Base-by-base conservation (phyloP, 768 basidiomycete genomes). In the Podaxis rugospora region DNA sequence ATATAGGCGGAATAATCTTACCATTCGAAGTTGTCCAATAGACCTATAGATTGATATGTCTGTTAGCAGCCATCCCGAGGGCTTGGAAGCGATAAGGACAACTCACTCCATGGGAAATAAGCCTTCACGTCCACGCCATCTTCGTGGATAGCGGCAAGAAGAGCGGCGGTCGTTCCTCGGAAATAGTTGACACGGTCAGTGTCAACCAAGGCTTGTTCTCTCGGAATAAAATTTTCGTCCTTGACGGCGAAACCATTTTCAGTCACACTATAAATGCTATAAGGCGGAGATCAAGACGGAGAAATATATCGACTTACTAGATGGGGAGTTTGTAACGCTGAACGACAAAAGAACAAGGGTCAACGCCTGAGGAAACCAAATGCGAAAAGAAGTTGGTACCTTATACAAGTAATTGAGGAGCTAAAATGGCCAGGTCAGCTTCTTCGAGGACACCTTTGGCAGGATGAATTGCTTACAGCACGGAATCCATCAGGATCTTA, bases 11-110 rank as follows among this genome's bases (percentile, higher is more conserved):
- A 52, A 11, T 23, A 23, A n/a, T 50, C 68, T 36, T 64, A 78
- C 84, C 88, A 88, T 72, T 89, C 87, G 63, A 89, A 87, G 71
- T 88, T 88, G 67, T 88, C 87, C 47, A 89, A 69, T 67, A 89
- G 77, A 74, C 84, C 84, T 85, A 57, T 16, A 27, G n/a, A 50
- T 60, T 25, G 67, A 51, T n/a, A 40, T 18, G 40, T 42, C 53
- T 39, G 55, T 57, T n/a, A 61, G 35, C 23, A 2, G 49, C 21
- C 14, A 25, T 27, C 35, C 13, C 23, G 5, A 23, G 55, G 59
- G 5, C 6, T 9, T 25, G 21, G 39, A 37, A 16, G 44, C 1
- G n/a, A 40, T 49, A 28, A 35, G 46, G 23, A 51, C 55, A 14
- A 74, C 84, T 50, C 62, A 85, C 85, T 87, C 86, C 87, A 88